These are phyloP conservation scores for Pleurostoma richardsiae DNA, from an alignment of 2,329 filamentous ascomycete species.

Conservation along the genomic window DNA sequence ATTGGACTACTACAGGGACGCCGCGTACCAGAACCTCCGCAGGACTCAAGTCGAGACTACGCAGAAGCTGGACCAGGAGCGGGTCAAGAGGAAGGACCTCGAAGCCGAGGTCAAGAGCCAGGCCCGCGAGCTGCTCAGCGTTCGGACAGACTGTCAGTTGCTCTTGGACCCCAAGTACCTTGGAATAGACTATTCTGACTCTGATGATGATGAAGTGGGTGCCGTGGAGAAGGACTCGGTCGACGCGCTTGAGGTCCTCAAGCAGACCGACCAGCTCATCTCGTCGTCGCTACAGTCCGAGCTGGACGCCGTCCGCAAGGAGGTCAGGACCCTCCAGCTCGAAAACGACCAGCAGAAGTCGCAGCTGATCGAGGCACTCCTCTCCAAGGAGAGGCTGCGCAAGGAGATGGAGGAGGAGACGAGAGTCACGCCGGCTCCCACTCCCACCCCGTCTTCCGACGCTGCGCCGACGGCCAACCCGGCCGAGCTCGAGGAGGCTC, in stretches of 20 bases:
- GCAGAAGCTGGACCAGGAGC: slow-evolving; percentile 42
- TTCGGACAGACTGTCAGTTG: slow-evolving; percentile 45
- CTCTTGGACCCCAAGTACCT: slow-evolving; percentile 8
- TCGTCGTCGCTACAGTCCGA: slow-evolving; percentile 54
- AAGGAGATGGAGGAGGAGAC: slow-evolving; percentile 48
- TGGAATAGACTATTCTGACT: slow-evolving; percentile 2
- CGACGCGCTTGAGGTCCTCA: slow-evolving; percentile 52
- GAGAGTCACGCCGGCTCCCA: slow-evolving; percentile 33
- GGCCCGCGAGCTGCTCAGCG: slow-evolving; percentile 49
- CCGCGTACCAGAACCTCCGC: slow-evolving; percentile 47
- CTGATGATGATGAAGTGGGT: slow-evolving; percentile 34
- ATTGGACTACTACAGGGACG: slow-evolving; percentile 41
- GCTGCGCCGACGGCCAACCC: slow-evolving; percentile 21
- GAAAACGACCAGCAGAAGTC: slow-evolving; percentile 54
- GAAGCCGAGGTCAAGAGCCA: slow-evolving; percentile 44
- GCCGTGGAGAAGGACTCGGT: slow-evolving; percentile 49
- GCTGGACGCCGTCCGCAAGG: slow-evolving; percentile 48
- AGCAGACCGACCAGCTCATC: slow-evolving; percentile 54
- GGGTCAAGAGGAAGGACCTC: slow-evolving; percentile 37
- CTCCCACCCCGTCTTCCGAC: neutral
- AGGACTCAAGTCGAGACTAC: slow-evolving; percentile 37
- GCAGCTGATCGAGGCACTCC: slow-evolving; percentile 54
- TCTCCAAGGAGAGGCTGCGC: slow-evolving; percentile 56
- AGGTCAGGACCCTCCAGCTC: slow-evolving; percentile 40
- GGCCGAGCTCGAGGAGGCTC: slow-evolving; percentile 26